These are phyloP conservation scores for Lasiosphaeriaceae sp. DNA, from an alignment of 495 filamentous ascomycete species.

Conservation along the genomic window DNA sequence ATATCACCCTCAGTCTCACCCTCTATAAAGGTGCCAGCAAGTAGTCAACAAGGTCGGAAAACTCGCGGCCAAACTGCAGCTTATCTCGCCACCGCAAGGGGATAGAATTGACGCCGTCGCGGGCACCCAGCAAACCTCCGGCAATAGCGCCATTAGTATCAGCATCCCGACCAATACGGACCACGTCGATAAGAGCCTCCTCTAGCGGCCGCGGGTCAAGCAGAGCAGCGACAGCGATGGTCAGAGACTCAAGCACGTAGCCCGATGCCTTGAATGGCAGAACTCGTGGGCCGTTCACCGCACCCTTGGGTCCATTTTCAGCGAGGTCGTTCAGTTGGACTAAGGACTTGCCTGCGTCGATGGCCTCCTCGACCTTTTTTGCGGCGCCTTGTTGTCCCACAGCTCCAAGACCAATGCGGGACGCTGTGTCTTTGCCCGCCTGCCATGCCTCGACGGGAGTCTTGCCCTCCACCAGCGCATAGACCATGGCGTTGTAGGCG, in stretches of 20 bases:
- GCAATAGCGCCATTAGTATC: conserved; percentile 34
- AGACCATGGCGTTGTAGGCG: conserved; percentile 22
- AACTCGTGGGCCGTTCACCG: conserved; percentile 9
- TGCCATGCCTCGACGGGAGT: conserved; percentile 14
- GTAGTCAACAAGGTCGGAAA: conserved; percentile 18
- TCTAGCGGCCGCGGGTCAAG: conserved; percentile 26
- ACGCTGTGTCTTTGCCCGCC: conserved; percentile 3
- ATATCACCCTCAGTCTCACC: no score
- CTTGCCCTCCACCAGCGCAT: conserved; percentile 18
- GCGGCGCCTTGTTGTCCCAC: background rate
- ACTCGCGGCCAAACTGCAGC: conserved; percentile 30
- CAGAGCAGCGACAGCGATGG: conserved; percentile 25
- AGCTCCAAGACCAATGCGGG: no score
- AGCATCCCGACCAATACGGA: conserved; percentile 26
- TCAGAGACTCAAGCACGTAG: conserved; percentile 27
- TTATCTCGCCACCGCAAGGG: conserved; percentile 22
- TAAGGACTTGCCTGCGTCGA: conserved; percentile 13
- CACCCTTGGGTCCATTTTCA: conserved; percentile 18
- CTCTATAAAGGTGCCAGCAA: background rate
- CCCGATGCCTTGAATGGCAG: conserved; percentile 19
- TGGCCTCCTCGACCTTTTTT: conserved; percentile 10
- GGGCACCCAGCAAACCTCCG: conserved; percentile 28
- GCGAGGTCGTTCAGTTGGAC: conserved; percentile 21
- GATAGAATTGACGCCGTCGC: conserved; percentile 26
- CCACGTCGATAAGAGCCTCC: conserved; percentile 30